Conservation (phyloP, 345 rosid genomes). For the Streptanthus diversifolius region DNA sequence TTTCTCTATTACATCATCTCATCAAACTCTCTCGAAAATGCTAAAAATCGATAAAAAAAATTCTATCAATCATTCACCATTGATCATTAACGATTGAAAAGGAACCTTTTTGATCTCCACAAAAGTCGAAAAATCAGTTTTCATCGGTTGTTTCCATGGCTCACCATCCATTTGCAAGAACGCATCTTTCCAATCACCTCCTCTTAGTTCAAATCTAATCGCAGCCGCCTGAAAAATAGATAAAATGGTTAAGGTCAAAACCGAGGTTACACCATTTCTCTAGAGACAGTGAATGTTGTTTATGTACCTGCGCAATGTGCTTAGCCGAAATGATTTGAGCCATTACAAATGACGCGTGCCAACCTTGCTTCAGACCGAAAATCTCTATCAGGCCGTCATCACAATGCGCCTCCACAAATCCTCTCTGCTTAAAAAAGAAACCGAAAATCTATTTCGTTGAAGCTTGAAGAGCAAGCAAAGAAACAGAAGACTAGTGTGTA, state of each 20-base stretch:
- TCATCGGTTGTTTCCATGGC: slow-evolving; percentile 91
- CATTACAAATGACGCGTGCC: slow-evolving; percentile 99
- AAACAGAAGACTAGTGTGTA: not conserved
- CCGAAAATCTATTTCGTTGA: not conserved
- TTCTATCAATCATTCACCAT: slow-evolving; percentile 40
- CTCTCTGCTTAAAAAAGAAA: slow-evolving; percentile 46
- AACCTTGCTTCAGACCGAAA: slow-evolving; percentile 93
- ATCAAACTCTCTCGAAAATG: not conserved
- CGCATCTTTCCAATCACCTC: slow-evolving; percentile 82
- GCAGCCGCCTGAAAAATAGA: slow-evolving; percentile 64
- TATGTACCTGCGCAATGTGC: slow-evolving; percentile 87
- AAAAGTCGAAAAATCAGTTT: slow-evolving; percentile 62
- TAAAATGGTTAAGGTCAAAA: not conserved
- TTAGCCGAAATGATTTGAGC: slow-evolving; percentile 91
- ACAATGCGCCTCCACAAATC: slow-evolving; percentile 90
- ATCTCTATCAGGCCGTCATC: slow-evolving; percentile 93
- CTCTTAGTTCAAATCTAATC: slow-evolving; percentile 79
- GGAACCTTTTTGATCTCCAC: slow-evolving; percentile 84
- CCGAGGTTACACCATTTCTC: not conserved
- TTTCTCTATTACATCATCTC: not conserved
- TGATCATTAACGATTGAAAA: slow-evolving; percentile 61
- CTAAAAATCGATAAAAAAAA: not conserved
- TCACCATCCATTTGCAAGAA: slow-evolving; percentile 99
- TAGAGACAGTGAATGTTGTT: not conserved
- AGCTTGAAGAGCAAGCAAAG: not conserved